phyloP scores from a whole-genome alignment of 2,329 filamentous ascomycete genomes.

The Domatiomyces globalis region DNA sequence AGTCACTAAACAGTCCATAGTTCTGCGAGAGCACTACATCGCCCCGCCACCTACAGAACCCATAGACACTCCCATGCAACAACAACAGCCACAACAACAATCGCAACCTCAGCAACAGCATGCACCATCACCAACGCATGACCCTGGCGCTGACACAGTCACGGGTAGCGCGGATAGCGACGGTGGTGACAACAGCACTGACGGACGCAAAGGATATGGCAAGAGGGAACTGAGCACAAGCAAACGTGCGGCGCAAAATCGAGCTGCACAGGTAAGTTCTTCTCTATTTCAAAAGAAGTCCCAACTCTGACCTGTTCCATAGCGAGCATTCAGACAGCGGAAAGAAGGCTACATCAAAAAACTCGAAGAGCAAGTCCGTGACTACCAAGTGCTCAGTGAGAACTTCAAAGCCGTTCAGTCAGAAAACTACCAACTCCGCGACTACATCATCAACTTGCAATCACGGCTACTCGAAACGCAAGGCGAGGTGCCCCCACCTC shows the following conservation, averaged over 20 bases:
- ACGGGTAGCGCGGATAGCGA: slow-evolving; percentile 27
- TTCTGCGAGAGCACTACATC: slow-evolving; percentile 17
- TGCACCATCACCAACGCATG: slow-evolving; percentile 8
- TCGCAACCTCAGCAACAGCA: slow-evolving; percentile 2
- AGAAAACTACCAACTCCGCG: slow-evolving; percentile 80
- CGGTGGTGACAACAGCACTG: slow-evolving; percentile 31
- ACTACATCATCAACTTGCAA: slow-evolving; percentile 86
- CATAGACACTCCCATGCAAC: slow-evolving; percentile 9
- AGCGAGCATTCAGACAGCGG: slow-evolving; percentile 93
- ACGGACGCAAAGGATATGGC: slow-evolving; percentile 54
- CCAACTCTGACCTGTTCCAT: slow-evolving; percentile 12
- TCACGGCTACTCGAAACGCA: slow-evolving; percentile 69
- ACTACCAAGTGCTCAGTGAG: slow-evolving; percentile 60
- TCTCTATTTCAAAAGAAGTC: neutral
- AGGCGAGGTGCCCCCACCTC: slow-evolving; percentile 54
- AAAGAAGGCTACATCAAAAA: slow-evolving; percentile 99
- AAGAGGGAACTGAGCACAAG: slow-evolving; percentile 89
- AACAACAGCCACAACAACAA: slow-evolving; percentile 2
- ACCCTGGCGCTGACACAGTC: slow-evolving; percentile 8
- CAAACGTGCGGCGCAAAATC: slow-evolving; percentile 90
- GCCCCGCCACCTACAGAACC: slow-evolving; percentile 11
- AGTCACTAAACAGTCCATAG: slow-evolving; percentile 18
- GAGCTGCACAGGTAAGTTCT: slow-evolving; percentile 78
- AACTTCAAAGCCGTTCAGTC: slow-evolving; percentile 66
- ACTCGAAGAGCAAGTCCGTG: slow-evolving; percentile 82